Evolutionary conservation across 352 stramenopile species (phyloP).

Genomic region (Phytopythium helicoides): DNA sequence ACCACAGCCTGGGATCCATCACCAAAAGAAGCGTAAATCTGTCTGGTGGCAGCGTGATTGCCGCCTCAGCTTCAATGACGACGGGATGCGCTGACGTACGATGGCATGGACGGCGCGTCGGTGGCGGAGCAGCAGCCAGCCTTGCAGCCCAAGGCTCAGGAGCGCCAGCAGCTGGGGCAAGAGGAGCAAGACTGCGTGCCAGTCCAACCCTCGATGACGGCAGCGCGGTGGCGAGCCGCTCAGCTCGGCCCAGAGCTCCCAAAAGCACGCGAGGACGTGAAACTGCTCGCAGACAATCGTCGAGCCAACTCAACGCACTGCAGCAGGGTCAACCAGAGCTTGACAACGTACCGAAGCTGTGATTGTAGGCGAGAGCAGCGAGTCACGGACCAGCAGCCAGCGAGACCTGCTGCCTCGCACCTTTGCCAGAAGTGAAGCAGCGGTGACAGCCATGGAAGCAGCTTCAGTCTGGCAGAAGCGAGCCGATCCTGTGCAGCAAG

Average conservation of each 20-base stretch:
- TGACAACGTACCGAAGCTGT: background rate
- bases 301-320: too few relatives aligned
- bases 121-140: conserved; percentile 1
- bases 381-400: background rate
- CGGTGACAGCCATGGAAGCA: background rate
- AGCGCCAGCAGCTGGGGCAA: conserved; percentile 12
- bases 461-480: too few relatives aligned
- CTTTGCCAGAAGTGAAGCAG: background rate
- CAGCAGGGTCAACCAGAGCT: background rate
- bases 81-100: background rate
- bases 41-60: conserved; percentile 3
- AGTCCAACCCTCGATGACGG: background rate
- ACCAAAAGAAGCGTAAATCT: too few relatives aligned
- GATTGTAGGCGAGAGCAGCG: background rate
- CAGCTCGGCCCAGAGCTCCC: conserved; percentile 13
- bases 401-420: conserved; percentile 1
- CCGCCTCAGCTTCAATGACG: background rate
- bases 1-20: conserved; percentile 9
- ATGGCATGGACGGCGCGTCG: background rate
- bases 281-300: background rate
- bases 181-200: conserved; percentile 11
- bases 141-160: conserved; percentile 8
- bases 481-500: too few relatives aligned
- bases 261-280: conserved; percentile 5
- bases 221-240: background rate